Conservation (phyloP, 2,329 filamentous ascomycete species). For the Claviceps maximensis region DNA sequence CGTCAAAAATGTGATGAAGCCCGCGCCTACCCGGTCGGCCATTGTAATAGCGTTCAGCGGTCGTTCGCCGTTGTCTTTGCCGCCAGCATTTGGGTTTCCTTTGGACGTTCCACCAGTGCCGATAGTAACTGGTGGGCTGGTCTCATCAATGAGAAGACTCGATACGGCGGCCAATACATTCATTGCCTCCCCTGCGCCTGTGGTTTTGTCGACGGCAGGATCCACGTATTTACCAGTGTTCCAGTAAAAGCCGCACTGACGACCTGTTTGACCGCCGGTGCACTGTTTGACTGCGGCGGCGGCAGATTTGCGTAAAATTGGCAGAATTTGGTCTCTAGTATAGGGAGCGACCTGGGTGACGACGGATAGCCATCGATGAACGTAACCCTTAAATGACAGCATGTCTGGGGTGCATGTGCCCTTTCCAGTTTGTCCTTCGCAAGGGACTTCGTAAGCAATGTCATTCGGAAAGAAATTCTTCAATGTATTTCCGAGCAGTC, state of each 20-base stretch:
- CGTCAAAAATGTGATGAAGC: conserved; percentile 33
- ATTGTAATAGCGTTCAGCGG: conserved; percentile 22
- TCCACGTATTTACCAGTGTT: conserved; percentile 29
- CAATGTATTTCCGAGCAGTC: conserved; percentile 37
- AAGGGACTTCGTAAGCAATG: conserved; percentile 53
- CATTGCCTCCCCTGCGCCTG: conserved; percentile 46
- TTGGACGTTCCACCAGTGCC: conserved; percentile 36
- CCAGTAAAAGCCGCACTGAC: conserved; percentile 56
- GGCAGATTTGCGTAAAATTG: conserved; percentile 44
- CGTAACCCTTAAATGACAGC: conserved; percentile 57
- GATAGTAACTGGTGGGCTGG: conserved; percentile 29
- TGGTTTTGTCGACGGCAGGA: conserved; percentile 37
- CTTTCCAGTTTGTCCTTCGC: conserved; percentile 43
- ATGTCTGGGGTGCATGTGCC: conserved; percentile 57
- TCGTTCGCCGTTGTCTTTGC: conserved; percentile 16
- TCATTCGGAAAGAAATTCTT: conserved; percentile 42
- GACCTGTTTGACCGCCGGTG: conserved; percentile 41
- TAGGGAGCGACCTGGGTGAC: conserved; percentile 50
- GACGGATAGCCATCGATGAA: conserved; percentile 51
- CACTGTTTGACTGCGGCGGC: conserved; percentile 48
- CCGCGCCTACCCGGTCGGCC: conserved; percentile 34
- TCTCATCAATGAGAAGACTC: conserved; percentile 30
- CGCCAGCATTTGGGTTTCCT: conserved; percentile 29
- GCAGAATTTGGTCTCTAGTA: conserved; percentile 39
- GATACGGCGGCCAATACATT: conserved; percentile 42